Conservation (phyloP, 169 alveolate species). For the Eimeria brunetti region DNA sequence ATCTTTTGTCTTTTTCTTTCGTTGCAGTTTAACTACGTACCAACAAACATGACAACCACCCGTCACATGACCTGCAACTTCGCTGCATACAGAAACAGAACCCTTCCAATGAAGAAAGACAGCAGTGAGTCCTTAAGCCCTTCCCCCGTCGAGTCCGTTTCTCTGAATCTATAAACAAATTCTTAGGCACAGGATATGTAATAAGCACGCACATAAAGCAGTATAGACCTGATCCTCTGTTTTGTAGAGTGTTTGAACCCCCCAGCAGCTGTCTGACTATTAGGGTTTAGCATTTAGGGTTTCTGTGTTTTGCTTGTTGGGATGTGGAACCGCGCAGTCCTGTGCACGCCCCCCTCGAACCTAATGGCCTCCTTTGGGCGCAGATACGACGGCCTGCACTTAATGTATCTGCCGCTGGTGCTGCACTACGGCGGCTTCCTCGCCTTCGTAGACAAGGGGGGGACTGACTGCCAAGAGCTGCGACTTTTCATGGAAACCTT, state of each 20-base stretch:
- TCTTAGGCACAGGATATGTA: background rate
- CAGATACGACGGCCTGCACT: conserved; percentile 61
- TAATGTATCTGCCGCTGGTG: conserved; percentile 41
- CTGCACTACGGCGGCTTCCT: conserved; percentile 53
- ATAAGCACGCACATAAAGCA: background rate
- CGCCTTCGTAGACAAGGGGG: conserved; percentile 57
- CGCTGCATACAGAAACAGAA: conserved; percentile 31
- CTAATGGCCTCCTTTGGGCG: conserved; percentile 48
- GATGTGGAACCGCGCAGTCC: background rate
- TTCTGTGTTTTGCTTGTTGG: no score
- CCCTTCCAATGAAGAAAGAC: background rate
- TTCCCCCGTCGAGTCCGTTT: background rate
- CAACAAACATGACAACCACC: conserved; percentile 18
- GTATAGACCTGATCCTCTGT: no score
- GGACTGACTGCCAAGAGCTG: conserved; percentile 58
- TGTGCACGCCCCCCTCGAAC: conserved; percentile 17
- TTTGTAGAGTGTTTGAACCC: background rate
- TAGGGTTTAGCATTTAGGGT: no score
- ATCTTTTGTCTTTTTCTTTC: background rate
- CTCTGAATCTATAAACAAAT: background rate
- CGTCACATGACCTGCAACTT: conserved; percentile 7
- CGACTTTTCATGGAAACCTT: conserved; percentile 44
- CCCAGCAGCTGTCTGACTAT: background rate
- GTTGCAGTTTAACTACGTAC: conserved; percentile 21
- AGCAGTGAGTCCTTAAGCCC: background rate